Evolutionary conservation across 164 flowering plant genomes (phyloP), one percentile per base, ranked within the genome.

Genomic region (Tetrastigma voinierianum): DNA sequence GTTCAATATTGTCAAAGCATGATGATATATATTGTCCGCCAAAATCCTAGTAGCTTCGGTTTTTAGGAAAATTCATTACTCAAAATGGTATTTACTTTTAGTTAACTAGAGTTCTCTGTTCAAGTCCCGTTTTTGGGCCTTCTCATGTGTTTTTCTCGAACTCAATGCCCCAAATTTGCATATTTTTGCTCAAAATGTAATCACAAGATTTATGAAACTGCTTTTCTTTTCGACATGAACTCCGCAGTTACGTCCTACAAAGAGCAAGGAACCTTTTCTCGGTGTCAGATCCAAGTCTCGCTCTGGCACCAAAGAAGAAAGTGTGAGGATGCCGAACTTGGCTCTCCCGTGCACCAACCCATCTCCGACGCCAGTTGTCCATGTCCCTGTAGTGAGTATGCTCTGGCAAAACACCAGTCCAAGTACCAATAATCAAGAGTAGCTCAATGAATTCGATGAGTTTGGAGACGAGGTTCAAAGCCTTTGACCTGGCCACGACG

Each of bases 371-470:
- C 81, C 6, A 81, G 63, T 96, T 96, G 14, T 1, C 78, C n/a
- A 91, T 91, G 93, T 86, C 96, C n/a, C 81, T 12, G 93, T 74
- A 0, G 88, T 88, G 68, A 77, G 82, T 44, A 91, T 91, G 97
- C 85, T 91, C 5, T 57, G 94, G 97, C n/a, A 67, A 75, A 69
- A 70, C 62, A 19, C 65, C 82, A 40, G 81, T 84, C 18, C 85
- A 78, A 72, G 83, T 81, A 9, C 87, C 88, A 4, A n/a, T n/a
- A n/a, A 71, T 82, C 23, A 76, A 70, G 69, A 77, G 82, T 15
- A 48, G 57, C 15, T 23, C 73, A 16, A 16, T 21, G 46, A 63
- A 43, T 8, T 69, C 67, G 1, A 15, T 48, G 2, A 74, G 83
- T n/a, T n/a, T n/a, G n/a, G n/a, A n/a, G n/a, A n/a, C n/a, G n/a